A percentile compares a stretch with the other conserved stretches of the same genome.
Conservation (phyloP, 768 basidiomycete genomes). For the Leccinum truebloodii region DNA sequence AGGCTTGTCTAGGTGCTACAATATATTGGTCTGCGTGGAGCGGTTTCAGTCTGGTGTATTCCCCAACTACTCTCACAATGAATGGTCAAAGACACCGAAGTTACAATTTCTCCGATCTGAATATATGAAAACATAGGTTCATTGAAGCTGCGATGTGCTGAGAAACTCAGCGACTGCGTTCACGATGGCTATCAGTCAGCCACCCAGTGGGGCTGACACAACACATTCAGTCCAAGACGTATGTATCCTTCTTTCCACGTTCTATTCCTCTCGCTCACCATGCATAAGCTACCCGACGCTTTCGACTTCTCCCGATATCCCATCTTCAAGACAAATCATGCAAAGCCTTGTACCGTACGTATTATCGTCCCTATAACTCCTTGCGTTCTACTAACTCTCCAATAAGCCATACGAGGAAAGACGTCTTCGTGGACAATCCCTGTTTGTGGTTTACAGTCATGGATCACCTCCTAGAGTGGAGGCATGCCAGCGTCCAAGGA, state of each 20-base stretch:
- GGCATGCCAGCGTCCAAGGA: constrained; percentile 8
- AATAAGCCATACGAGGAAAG: constrained; percentile 1
- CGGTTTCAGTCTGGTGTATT: background rate
- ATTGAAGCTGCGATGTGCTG: background rate
- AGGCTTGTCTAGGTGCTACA: background rate
- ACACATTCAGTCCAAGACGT: background rate
- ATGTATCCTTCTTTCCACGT: background rate
- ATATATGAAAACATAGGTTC: background rate
- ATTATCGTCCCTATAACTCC: background rate
- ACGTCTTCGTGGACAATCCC: constrained; percentile 4
- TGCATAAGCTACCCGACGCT: constrained; percentile 14
- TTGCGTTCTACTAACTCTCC: background rate
- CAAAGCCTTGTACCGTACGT: constrained; percentile 10
- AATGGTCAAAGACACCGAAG: background rate
- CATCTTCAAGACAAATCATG: constrained; percentile 1
- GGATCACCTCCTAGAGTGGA: constrained; percentile 1
- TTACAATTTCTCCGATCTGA: background rate
- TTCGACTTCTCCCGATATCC: constrained; percentile 21
- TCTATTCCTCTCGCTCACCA: background rate
- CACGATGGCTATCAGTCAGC: constrained; percentile 8
- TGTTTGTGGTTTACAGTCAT: background rate
- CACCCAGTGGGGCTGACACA: constrained; percentile 18
- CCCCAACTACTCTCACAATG: background rate
- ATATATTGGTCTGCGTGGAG: background rate
- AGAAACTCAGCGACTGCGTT: background rate